A percentile compares a stretch with the other conserved stretches of the same genome.
These are phyloP conservation scores for Hexamita inflata DNA, from an alignment of 208 protist genomes.

Conservation along the genomic window DNA sequence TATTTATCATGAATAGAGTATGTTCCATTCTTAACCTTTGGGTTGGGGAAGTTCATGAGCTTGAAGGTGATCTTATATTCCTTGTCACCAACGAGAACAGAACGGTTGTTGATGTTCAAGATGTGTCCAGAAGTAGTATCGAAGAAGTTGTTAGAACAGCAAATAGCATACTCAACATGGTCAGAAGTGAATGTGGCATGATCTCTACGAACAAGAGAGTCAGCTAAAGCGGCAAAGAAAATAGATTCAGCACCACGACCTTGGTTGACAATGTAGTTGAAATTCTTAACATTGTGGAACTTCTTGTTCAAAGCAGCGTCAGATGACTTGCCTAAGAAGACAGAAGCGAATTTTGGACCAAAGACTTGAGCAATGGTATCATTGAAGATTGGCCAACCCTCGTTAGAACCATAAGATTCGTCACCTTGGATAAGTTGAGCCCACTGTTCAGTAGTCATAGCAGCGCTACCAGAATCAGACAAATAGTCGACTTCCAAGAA, in stretches of 20 bases:
- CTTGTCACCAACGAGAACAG: neutral
- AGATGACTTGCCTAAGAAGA: neutral
- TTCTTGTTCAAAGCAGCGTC: neutral
- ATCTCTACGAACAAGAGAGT: neutral
- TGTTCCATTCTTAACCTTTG: neutral
- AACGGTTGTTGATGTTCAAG: neutral
- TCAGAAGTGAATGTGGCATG: neutral
- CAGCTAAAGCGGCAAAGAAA: constrained; percentile 12
- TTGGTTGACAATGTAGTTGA: constrained; percentile 33
- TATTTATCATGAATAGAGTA: neutral
- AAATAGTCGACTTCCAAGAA: constrained; percentile 30
- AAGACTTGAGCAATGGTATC: neutral
- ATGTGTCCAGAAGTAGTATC: constrained; percentile 20
- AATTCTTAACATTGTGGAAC: neutral
- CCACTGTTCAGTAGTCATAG: constrained; percentile 28
- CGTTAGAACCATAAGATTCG: constrained; percentile 27
- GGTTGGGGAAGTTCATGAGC: neutral
- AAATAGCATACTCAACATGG: neutral
- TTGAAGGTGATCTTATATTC: neutral
- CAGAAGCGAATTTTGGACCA: neutral
- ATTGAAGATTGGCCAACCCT: constrained; percentile 22
- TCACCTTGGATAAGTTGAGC: constrained; percentile 24
- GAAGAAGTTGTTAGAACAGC: constrained; percentile 20
- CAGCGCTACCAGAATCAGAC: constrained; percentile 29
- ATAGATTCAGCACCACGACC: constrained; percentile 26